Evolutionary conservation across 2,329 filamentous ascomycete genomes (phyloP).

Genomic region (Pseudopithomyces maydicus): DNA sequence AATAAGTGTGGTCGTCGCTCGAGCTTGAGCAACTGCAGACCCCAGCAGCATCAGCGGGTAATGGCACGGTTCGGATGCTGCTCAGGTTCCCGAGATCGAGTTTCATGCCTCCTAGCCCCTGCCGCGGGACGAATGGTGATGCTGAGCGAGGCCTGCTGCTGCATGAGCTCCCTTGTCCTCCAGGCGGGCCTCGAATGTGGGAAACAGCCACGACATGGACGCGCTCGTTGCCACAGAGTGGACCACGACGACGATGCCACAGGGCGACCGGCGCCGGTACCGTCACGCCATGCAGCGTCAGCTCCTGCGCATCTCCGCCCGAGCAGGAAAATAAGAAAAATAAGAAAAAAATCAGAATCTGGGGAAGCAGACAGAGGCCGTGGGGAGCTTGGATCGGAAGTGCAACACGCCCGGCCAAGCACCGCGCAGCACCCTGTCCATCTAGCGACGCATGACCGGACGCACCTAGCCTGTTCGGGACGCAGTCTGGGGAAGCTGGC

Average conservation of each 20-base stretch:
- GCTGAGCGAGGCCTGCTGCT: conserved; percentile 28
- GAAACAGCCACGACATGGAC: conserved; percentile 23
- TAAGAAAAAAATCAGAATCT: too few species aligned
- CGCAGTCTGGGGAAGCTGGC: conserved; percentile 14
- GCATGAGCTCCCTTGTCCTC: conserved; percentile 22
- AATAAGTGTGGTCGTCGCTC: conserved; percentile 14
- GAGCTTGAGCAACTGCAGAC: conserved; percentile 12
- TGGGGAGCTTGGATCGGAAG: conserved; percentile 6
- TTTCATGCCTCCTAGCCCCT: conserved; percentile 25
- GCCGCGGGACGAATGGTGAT: conserved; percentile 20
- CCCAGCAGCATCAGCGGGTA: conserved; percentile 16
- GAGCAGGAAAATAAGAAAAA: too few species aligned
- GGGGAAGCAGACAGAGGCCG: conserved; percentile 4
- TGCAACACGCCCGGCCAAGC: conserved; percentile 2
- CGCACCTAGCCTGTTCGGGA: conserved; percentile 6
- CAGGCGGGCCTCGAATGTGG: conserved; percentile 28
- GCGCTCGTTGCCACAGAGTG: conserved; percentile 17
- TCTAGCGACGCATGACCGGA: conserved; percentile 14
- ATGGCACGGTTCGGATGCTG: conserved; percentile 28
- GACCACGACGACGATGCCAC: too few species aligned
- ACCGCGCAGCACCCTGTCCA: neutral
- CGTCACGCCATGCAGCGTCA: conserved; percentile 1
- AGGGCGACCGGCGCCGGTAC: neutral
- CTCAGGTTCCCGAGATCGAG: conserved; percentile 33
- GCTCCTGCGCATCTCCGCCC: neutral